These are phyloP conservation scores for Strigomonas culicis DNA, from an alignment of 208 protist species.

Conservation along the genomic window DNA sequence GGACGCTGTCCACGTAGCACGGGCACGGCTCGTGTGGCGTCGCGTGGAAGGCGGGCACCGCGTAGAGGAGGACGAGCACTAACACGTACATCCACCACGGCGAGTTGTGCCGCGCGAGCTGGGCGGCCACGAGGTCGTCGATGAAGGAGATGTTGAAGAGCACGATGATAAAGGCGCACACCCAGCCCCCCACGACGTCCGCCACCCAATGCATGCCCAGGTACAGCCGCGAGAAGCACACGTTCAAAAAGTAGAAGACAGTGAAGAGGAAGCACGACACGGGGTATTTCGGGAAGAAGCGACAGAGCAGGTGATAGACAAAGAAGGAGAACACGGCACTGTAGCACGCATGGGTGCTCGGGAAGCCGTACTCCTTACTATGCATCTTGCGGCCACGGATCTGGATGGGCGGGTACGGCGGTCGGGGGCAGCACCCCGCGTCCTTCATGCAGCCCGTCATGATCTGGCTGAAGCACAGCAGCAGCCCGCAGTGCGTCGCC, in stretches of 20 bases:
- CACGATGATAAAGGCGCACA: slow-evolving; percentile 34
- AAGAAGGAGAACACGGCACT: slow-evolving; percentile 54
- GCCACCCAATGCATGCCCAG: slow-evolving; percentile 80
- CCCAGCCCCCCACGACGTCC: slow-evolving; percentile 51
- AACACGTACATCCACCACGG: slow-evolving; percentile 35
- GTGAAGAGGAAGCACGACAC: slow-evolving; percentile 42
- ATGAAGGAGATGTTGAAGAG: slow-evolving; percentile 43
- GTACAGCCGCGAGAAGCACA: slow-evolving; percentile 57
- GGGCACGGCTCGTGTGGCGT: slow-evolving; percentile 60
- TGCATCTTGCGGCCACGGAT: slow-evolving; percentile 42
- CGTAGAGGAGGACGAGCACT: slow-evolving; percentile 31
- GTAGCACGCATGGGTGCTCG: slow-evolving; percentile 63
- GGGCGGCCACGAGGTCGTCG: slow-evolving; percentile 20
- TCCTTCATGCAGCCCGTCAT: slow-evolving; percentile 64
- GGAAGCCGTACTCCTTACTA: slow-evolving; percentile 71
- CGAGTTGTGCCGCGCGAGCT: slow-evolving; percentile 15
- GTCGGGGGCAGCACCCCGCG: slow-evolving; percentile 47
- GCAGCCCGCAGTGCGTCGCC: slow-evolving; percentile 28
- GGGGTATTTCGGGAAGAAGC: slow-evolving; percentile 29
- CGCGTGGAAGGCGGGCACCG: slow-evolving; percentile 37
- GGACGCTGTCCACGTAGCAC: slow-evolving; percentile 72
- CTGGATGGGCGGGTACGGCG: slow-evolving; percentile 63
- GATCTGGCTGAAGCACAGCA: slow-evolving; percentile 65
- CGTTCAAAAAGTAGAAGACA: slow-evolving; percentile 37
- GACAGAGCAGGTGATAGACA: slow-evolving; percentile 33